Evolutionary conservation across 2,329 filamentous ascomycete genomes (phyloP).

Genomic region (Claviceps arundinis): DNA sequence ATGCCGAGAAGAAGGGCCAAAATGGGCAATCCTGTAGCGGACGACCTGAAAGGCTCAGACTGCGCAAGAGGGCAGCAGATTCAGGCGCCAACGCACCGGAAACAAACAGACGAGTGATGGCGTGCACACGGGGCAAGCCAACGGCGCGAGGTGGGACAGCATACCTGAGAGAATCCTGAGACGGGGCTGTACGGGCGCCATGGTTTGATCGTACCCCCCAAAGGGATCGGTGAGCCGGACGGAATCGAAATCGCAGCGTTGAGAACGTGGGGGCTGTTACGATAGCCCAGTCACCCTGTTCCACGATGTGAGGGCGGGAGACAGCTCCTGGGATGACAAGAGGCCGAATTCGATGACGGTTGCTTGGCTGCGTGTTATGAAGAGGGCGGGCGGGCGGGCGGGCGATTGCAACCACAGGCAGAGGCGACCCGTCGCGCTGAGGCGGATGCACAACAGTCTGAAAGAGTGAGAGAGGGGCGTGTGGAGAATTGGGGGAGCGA

Average conservation of each 20-base stretch:
- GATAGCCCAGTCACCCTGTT: slow-evolving; percentile 20
- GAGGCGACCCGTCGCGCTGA: slow-evolving; percentile 2
- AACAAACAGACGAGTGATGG: slow-evolving; percentile 1
- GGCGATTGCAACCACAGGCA: slow-evolving; percentile 1
- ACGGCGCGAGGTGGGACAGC: slow-evolving; percentile 24
- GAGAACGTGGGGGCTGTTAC: slow-evolving; percentile 17
- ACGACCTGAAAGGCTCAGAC: slow-evolving; percentile 6
- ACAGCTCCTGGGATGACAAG: slow-evolving; percentile 7
- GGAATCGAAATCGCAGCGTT: slow-evolving; percentile 18
- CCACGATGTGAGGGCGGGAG: slow-evolving; percentile 11
- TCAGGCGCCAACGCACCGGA: slow-evolving; percentile 10
- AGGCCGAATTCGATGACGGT: slow-evolving; percentile 6
- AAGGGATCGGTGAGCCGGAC: slow-evolving; percentile 21
- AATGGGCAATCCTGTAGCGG: slow-evolving; percentile 3
- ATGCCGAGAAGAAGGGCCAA: slow-evolving; percentile 5
- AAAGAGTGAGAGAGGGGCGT: slow-evolving; percentile 2
- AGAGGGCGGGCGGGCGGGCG: background rate
- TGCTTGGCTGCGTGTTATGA: slow-evolving; percentile 1
- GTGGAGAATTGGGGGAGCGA: background rate
- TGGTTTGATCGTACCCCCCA: slow-evolving; percentile 26
- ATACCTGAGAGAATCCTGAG: slow-evolving; percentile 48
- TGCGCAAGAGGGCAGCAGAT: slow-evolving; percentile 9
- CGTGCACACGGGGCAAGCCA: slow-evolving; percentile 4
- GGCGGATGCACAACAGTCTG: slow-evolving; percentile 1
- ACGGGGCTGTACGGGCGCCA: slow-evolving; percentile 47